Percentiles rank a stretch among this genome's conserved stretches.
Evolutionary conservation across 495 filamentous ascomycete species (phyloP).

Genomic region (Chaetomium fimeti): DNA sequence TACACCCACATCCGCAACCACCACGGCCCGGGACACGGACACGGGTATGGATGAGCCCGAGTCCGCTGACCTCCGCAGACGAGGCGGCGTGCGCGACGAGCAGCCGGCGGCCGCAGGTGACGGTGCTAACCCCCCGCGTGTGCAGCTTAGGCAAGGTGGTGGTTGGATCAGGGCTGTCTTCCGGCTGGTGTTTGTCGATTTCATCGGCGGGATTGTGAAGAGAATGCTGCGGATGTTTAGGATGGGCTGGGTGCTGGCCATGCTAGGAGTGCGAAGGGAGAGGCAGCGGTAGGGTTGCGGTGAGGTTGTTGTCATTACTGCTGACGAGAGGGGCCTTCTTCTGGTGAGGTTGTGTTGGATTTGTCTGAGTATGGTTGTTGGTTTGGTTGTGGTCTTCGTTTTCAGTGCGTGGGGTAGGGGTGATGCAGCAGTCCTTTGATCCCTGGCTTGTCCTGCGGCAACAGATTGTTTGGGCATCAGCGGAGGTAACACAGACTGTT

Average conservation of each 20-base stretch:
- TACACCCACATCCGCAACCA: not conserved
- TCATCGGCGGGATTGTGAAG: constrained; percentile 33
- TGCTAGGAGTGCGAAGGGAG: not conserved
- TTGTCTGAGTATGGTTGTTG: not conserved
- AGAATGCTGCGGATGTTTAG: constrained; percentile 23
- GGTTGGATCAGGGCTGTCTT: constrained; percentile 36
- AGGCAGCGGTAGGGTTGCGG: not conserved
- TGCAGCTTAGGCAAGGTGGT: constrained; percentile 16
- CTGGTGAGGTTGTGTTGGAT: not conserved
- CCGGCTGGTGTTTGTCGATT: constrained; percentile 35
- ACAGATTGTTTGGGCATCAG: constrained; percentile 9
- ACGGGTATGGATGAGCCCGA: not conserved
- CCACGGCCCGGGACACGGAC: not conserved
- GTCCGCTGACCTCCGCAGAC: not conserved
- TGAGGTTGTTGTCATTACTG: not conserved
- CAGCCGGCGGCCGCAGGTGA: not conserved
- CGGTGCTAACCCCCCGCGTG: constrained; percentile 14
- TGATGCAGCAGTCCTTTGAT: not conserved
- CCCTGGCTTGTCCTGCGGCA: not conserved
- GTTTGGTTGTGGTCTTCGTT: not conserved
- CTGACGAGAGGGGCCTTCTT: not conserved
- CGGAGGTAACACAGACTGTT: not conserved
- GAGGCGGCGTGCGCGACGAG: not conserved
- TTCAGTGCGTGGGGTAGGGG: not conserved
- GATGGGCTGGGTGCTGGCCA: not conserved